Conservation (phyloP, 2,329 filamentous ascomycete species). For the Fusarium sacchari region DNA sequence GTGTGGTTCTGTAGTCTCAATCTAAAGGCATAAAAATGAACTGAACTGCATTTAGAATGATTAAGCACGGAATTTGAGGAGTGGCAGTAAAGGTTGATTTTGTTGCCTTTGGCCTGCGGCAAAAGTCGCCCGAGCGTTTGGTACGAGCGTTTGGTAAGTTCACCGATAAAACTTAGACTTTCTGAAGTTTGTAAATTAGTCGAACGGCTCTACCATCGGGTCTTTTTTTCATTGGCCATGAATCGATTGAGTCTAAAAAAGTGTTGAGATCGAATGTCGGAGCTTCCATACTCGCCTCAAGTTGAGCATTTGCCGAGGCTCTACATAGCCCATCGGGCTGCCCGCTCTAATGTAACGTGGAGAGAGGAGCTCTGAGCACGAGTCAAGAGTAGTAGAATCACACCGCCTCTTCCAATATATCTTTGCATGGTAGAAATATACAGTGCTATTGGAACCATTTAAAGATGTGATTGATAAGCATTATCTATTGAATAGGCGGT, state of each 20-base stretch:
- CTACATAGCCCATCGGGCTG: not conserved
- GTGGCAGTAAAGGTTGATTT: not conserved
- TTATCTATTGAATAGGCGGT: not conserved
- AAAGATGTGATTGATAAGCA: not conserved
- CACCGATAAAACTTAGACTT: not conserved
- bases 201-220: not conserved
- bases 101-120: not conserved
- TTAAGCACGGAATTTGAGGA: not conserved
- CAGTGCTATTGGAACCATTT: too few species aligned
- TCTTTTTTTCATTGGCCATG: not conserved
- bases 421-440: not conserved
- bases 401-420: not conserved
- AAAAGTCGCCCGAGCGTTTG: not conserved
- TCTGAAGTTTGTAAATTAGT: fast-evolving
- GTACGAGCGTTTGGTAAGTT: not conserved
- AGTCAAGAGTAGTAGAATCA: not conserved
- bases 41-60: not conserved
- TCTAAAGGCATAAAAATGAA: not conserved
- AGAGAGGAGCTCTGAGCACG: not conserved
- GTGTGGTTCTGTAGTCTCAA: not conserved
- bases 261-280: too few species aligned
- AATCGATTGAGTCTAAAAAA: too few species aligned
- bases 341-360: not conserved
- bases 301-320: not conserved
- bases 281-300: not conserved